A percentile compares a stretch with the other conserved stretches of the same genome.
phyloP scores from a whole-genome alignment of 192 early-diverging fungal genomes.

The Funneliformis geosporum region DNA sequence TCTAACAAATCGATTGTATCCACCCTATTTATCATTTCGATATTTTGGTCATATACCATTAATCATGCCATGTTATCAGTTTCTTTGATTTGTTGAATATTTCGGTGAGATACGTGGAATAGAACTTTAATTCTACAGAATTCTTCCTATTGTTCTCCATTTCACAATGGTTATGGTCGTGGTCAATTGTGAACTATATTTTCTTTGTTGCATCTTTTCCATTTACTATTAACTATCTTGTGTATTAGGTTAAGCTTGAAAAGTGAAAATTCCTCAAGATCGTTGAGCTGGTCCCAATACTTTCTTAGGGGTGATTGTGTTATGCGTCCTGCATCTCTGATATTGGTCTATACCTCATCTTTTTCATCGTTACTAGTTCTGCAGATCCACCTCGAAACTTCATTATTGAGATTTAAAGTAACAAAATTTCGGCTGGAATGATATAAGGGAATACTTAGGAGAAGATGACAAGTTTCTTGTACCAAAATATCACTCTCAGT shows the following conservation, averaged over 20 bases:
- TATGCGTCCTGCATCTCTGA: background rate
- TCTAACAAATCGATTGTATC: background rate
- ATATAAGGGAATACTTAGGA: too few relatives aligned
- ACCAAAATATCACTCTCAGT: too few relatives aligned
- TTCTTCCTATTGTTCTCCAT: background rate
- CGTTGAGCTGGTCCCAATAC: background rate
- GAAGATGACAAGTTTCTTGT: too few relatives aligned
- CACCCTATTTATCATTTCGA: background rate
- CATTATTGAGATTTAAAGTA: conserved; percentile 13
- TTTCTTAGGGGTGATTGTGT: background rate
- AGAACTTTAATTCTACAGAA: too few relatives aligned
- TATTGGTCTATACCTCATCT: too few relatives aligned
- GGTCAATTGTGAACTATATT: background rate
- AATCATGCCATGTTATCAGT: too few relatives aligned
- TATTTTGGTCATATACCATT: background rate
- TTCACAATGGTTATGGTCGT: background rate
- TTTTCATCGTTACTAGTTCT: background rate
- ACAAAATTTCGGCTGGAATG: background rate
- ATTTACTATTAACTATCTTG: background rate
- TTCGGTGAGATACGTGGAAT: too few relatives aligned
- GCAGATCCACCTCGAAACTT: background rate
- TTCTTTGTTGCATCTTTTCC: conserved; percentile 1
- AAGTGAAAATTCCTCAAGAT: background rate
- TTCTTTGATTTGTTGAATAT: too few relatives aligned
- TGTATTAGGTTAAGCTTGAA: too few relatives aligned